Percentiles rank a stretch among this genome's conserved stretches.
Evolutionary conservation across 495 filamentous ascomycete genomes (phyloP).

Genomic region (Penicillium verhagenii): DNA sequence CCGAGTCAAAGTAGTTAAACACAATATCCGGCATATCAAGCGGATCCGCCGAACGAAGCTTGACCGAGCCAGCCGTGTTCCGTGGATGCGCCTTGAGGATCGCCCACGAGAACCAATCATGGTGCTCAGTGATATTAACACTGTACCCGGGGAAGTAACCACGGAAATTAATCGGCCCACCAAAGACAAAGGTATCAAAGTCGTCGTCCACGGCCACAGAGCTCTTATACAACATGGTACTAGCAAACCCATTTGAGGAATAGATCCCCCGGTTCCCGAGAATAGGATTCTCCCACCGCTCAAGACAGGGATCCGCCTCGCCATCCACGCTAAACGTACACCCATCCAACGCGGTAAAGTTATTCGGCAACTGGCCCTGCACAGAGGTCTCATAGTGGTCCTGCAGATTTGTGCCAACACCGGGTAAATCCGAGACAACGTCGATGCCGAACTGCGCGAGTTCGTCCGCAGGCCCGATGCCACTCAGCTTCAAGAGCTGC

Average conservation of each 20-base stretch:
- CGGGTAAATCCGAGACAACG: constrained; percentile 55
- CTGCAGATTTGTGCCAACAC: constrained; percentile 65
- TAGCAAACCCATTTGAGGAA: constrained; percentile 46
- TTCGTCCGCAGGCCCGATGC: constrained; percentile 55
- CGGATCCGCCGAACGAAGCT: constrained; percentile 48
- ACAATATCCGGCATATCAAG: constrained; percentile 55
- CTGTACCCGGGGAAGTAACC: constrained; percentile 40
- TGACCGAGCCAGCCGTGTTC: constrained; percentile 52
- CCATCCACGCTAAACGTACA: constrained; percentile 42
- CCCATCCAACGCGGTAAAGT: constrained; percentile 40
- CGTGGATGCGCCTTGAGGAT: constrained; percentile 54
- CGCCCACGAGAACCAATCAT: constrained; percentile 48
- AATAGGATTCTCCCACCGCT: constrained; percentile 38
- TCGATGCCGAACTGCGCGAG: constrained; percentile 51
- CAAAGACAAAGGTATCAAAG: constrained; percentile 53
- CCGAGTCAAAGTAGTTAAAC: constrained; percentile 55
- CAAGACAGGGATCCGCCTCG: constrained; percentile 46
- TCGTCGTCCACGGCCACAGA: constrained; percentile 35
- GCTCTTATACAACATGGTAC: constrained; percentile 47
- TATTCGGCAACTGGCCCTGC: constrained; percentile 39
- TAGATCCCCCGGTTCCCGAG: constrained; percentile 48
- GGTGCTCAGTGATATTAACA: constrained; percentile 22
- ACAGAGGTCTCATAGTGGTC: constrained; percentile 61
- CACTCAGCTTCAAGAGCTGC: constrained; percentile 62
- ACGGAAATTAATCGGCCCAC: constrained; percentile 51